Base-by-base conservation (phyloP, 129 eudicot species). In the Chrysanthemum seticuspe region DNA sequence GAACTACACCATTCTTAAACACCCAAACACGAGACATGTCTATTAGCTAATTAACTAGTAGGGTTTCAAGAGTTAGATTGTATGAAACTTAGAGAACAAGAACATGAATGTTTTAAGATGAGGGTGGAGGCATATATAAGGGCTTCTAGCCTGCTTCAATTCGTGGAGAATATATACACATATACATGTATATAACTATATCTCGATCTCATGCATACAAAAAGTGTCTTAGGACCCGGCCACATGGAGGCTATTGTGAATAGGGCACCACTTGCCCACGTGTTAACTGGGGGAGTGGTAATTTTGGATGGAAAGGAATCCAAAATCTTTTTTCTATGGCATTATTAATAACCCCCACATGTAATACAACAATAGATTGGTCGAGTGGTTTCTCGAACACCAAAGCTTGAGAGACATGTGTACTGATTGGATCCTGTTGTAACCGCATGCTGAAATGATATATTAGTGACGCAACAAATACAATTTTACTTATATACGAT, bases 1-100 rank as follows among this genome's bases (percentile, higher is more conserved):
- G 82, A 14, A 92, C 84, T 10, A 92, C 96, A 2, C 98, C 96
- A 13, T 92, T 89, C 72, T 89, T 92, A 85, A 92, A 92, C 67
- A 89, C 95, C 98, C 96, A 92, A 62, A 92, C 98, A 61, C 98
- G 96, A 45, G 98, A 89, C 98, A 92, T 92, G 10, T 53, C 55
- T 65, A 23, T 9, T 59, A 49, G 48, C 14, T 36, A 40, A 49
- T 5, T 53, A 0, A 53, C 15, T 14, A 15, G n/a, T 11, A 14
- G 13, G 2, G 9, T 21, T 45, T 54, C 34, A 65, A 18, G 73
- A 55, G 66, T 55, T 47, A 49, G 48, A 53, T 66, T 66, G 23
- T 66, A 57, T 54, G 67, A 75, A 21, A 5, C 52, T 51, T 55
- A 15, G 10, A 36, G 47, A 49, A 64, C 72, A 71, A 49, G 69